A percentile compares a stretch with the other conserved stretches of the same genome.
phyloP scores from a whole-genome alignment of 192 early-diverging fungal genomes.

The Glomus cerebriforme region DNA sequence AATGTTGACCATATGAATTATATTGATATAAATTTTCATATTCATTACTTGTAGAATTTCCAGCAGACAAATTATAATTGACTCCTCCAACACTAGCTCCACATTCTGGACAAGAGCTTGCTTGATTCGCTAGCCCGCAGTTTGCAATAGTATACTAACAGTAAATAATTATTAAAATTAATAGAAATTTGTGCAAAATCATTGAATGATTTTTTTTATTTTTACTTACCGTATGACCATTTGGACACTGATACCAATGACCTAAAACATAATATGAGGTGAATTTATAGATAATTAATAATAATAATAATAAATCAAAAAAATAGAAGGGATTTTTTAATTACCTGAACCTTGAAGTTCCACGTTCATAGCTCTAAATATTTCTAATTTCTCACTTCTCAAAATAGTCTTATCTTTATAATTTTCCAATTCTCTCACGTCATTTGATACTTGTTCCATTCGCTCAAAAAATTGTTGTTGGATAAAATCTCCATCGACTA shows the following conservation, averaged over 20 bases:
- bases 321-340: too few species aligned
- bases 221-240: neutral
- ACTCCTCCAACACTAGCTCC: neutral
- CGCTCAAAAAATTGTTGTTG: neutral
- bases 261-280: neutral
- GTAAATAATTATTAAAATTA: neutral
- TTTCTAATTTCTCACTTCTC: conserved; percentile 4
- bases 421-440: conserved; percentile 4
- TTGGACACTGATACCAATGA: neutral
- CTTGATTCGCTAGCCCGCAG: neutral
- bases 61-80: neutral
- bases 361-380: conserved; percentile 1
- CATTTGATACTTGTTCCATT: neutral
- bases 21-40: neutral
- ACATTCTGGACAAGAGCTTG: neutral
- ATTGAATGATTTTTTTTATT: neutral
- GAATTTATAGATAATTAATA: neutral
- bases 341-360: conserved; percentile 6
- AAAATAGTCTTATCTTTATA: neutral
- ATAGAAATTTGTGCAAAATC: neutral
- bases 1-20: neutral
- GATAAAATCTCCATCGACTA: neutral
- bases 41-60: neutral
- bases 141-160: conserved; percentile 1
- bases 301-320: neutral